Conservation (phyloP, 1,139 yeast genomes). For the Taphrina wiesneri region DNA sequence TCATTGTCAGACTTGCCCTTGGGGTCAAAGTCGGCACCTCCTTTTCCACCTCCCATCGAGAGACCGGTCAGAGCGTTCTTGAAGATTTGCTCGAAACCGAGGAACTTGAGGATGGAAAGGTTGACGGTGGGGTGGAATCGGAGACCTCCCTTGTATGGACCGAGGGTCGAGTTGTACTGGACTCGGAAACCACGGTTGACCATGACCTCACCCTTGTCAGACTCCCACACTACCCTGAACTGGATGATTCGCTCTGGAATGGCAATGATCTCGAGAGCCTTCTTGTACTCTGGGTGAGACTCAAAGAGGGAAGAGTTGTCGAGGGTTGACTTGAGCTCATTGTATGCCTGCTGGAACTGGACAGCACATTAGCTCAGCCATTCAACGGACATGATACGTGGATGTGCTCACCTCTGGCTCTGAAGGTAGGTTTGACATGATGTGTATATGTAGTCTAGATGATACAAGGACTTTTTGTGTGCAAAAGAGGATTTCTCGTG, state of each 20-base stretch:
- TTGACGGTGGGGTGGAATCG: constrained; percentile 97
- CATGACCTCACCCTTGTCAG: constrained; percentile 86
- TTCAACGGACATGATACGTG: not conserved
- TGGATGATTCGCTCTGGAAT: constrained; percentile 94
- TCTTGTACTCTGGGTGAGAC: constrained; percentile 85
- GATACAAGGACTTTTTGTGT: not conserved
- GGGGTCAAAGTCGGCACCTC: constrained; percentile 98
- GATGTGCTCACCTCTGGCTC: constrained; percentile 30
- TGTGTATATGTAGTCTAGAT: not conserved
- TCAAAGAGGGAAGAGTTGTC: constrained; percentile 88
- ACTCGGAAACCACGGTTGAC: constrained; percentile 98
- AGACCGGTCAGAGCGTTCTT: constrained; percentile 97
- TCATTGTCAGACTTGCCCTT: constrained; percentile 90
- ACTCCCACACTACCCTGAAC: constrained; percentile 98
- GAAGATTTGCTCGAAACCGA: constrained; percentile 98
- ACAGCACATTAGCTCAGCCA: not conserved
- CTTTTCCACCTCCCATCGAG: constrained; percentile 99
- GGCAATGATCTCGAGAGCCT: constrained; percentile 85
- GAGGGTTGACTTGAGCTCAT: constrained; percentile 84
- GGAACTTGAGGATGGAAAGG: constrained; percentile 88
- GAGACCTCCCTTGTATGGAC: constrained; percentile 99
- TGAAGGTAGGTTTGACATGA: constrained; percentile 31
- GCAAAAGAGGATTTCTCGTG: not conserved
- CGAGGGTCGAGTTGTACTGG: constrained; percentile 96
- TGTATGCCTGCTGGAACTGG: constrained; percentile 94